Conservation (phyloP, 805 yeast genomes). For the Candida multigemmis region DNA sequence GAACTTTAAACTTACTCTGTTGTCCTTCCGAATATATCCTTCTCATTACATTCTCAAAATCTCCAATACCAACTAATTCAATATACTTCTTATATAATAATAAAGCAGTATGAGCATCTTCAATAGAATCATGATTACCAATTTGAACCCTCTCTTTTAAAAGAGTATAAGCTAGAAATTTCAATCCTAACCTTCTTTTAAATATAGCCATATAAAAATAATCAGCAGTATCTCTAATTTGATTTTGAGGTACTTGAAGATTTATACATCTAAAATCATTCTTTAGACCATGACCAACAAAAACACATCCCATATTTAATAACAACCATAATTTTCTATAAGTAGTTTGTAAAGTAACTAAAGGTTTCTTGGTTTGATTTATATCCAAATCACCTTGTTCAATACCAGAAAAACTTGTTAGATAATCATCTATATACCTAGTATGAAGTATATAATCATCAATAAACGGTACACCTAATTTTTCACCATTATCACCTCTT, state of each 20-base stretch:
- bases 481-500: conserved; percentile 58
- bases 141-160: conserved; percentile 72
- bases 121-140: conserved; percentile 95
- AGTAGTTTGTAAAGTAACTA: conserved; percentile 75
- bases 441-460: conserved; percentile 85
- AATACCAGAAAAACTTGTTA: conserved; percentile 91
- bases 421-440: conserved; percentile 68
- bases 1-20: conserved; percentile 43
- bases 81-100: conserved; percentile 63
- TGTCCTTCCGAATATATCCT: conserved; percentile 68
- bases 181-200: conserved; percentile 72
- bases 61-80: conserved; percentile 49
- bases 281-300: conserved; percentile 89
- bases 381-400: conserved; percentile 86
- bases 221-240: conserved; percentile 84
- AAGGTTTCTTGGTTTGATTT: conserved; percentile 46
- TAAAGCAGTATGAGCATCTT: conserved; percentile 87
- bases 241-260: conserved; percentile 74
- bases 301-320: conserved; percentile 79
- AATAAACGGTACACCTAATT: conserved; percentile 70
- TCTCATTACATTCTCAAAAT: conserved; percentile 52
- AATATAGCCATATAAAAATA: conserved; percentile 66
- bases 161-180: conserved; percentile 77
- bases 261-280: conserved; percentile 93
- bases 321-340: conserved; percentile 87